These are phyloP conservation scores for Tetradesmus obliquus DNA, from an alignment of 139 green algal species.

Conservation along the genomic window DNA sequence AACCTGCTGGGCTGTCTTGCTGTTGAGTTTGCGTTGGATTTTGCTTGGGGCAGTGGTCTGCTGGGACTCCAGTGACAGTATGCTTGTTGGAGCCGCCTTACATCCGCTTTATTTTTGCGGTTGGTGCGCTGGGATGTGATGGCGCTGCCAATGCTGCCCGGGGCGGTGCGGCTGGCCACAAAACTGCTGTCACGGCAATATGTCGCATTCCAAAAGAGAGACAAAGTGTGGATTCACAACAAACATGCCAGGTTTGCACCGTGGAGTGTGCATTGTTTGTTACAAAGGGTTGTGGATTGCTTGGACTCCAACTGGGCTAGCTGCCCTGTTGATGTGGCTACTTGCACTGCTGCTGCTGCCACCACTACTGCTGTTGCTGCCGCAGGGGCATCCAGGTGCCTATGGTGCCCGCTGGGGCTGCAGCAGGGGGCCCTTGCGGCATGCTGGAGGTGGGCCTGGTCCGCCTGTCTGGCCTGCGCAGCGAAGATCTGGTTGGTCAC, in stretches of 20 bases:
- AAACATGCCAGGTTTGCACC: no score
- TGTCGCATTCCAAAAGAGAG: constrained; percentile 9
- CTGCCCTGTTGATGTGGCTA: no score
- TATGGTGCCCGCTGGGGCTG: constrained; percentile 17
- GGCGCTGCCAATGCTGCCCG: constrained; percentile 1
- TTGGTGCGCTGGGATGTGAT: neutral
- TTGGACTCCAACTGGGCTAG: no score
- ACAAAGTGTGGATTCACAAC: no score
- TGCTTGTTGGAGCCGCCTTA: no score
- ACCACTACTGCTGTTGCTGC: neutral
- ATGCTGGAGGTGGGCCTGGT: constrained; percentile 38
- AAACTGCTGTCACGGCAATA: constrained; percentile 5
- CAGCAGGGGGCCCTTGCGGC: neutral
- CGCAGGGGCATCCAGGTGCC: constrained; percentile 21
- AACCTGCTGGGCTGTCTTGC: no score
- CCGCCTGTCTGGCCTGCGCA: constrained; percentile 9
- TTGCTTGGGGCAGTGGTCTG: no score
- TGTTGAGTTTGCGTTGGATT: no score
- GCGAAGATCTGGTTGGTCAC: constrained; percentile 41
- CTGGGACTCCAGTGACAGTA: no score
- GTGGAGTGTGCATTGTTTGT: no score
- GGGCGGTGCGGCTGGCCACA: neutral
- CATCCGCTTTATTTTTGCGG: constrained; percentile 21
- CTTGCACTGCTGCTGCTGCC: neutral
- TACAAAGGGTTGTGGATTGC: no score